Base-by-base conservation (phyloP, 306 rosid species). In the Senna tora region DNA sequence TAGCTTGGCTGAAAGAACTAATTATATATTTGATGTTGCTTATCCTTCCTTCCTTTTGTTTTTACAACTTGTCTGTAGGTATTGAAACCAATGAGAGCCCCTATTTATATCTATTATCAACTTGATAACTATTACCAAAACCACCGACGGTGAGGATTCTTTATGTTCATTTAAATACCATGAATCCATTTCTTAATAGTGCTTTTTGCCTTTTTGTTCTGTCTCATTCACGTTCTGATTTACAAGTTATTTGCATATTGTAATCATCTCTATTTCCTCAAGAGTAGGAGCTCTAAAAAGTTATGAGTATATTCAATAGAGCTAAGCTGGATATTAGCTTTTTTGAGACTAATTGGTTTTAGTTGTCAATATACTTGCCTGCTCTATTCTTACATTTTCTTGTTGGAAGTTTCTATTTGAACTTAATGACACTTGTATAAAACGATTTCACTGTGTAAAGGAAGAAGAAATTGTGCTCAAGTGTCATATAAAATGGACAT, bases 101-200 rank as follows among this genome's bases (percentile, higher is more conserved):
- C 98, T 8, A 86, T 91, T 81, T 82, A 84, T 71, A 76, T 91
- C 69, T 94, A 94, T 77, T 94, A 91, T 74, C 98, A 94, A 67
- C 96, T 91, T 71, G 96, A 94, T 83, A 87, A 94, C 87, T 94
- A 81, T 86, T 94, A 87, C 84, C 98, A 94, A 69, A 94, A 89
- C 84, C 98, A 94, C 69, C 88, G 97, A 52, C 78, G 97, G 98
- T 94, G 78, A 86, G 83, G 47, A 45, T 42, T 78, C 76, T 77
- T 74, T 46, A 20, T 51, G 60, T 55, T 71, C 65, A 25, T 74
- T 21, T 60, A 64, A 50, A 39, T 49, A 41, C 54, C 75, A 45
- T 43, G 49, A 57, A 45, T 38, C 52, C 47, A 52, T 69, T 53
- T 43, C 21, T 45, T 36, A 20, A 59, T 12, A 33, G 36, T 62